Conservation (phyloP, 495 filamentous ascomycete species). For the Talaromyces liani region DNA sequence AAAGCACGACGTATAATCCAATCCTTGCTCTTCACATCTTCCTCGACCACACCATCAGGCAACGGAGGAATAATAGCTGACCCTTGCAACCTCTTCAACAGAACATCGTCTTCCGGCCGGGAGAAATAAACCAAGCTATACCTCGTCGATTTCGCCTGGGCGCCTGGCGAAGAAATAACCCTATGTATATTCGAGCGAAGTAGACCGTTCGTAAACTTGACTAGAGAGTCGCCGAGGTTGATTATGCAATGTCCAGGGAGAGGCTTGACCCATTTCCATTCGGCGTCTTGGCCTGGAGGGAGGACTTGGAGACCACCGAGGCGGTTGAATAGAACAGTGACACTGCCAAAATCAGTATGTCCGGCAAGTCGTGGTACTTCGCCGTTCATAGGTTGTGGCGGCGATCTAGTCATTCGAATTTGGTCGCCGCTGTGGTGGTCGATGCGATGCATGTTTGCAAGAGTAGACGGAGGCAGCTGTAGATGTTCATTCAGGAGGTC, state of each 20-base stretch:
- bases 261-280: conserved; percentile 55
- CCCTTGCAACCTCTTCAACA: conserved; percentile 39
- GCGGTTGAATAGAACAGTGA: conserved; percentile 55
- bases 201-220: conserved; percentile 54
- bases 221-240: conserved; percentile 60
- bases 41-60: conserved; percentile 27
- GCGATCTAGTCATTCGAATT: conserved; percentile 47
- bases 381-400: conserved; percentile 33
- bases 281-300: conserved; percentile 34
- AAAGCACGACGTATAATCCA: conserved; percentile 41
- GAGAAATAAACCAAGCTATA: conserved; percentile 59
- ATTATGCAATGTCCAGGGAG: conserved; percentile 50
- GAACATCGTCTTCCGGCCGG: conserved; percentile 49
- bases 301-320: conserved; percentile 53
- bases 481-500: conserved; percentile 42
- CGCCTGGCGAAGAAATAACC: conserved; percentile 49
- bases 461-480: conserved; percentile 36
- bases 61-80: conserved; percentile 22
- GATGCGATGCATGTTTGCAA: conserved; percentile 44
- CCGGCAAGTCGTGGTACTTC: conserved; percentile 35
- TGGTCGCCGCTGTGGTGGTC: conserved; percentile 47
- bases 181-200: conserved; percentile 57
- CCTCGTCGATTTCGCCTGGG: conserved; percentile 41
- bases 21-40: conserved; percentile 37
- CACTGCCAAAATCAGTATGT: conserved; percentile 47